Evolutionary conservation across 495 filamentous ascomycete genomes (phyloP), one percentile per base, ranked within the genome.

Genomic region (Hypomontagnella monticulosa): DNA sequence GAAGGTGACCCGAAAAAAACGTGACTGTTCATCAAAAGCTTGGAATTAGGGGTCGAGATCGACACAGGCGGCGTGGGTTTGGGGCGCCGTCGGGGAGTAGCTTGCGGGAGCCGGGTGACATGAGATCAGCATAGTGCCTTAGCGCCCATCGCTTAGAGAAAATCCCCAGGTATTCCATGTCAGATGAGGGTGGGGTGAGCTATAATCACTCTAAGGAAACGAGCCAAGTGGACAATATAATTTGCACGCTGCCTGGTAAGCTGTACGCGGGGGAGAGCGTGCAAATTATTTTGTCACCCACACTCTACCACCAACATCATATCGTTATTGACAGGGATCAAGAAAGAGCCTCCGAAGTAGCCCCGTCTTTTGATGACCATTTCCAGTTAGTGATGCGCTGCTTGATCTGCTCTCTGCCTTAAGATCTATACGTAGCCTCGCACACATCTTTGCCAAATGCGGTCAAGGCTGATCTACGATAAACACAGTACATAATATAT

Each of bases 111-210:
- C 61, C 56, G 60, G 52, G 68, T 71, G 66, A 68, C 64, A 56
- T 65, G 55, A 64, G 71, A 73, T 73, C 71, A 73, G 63, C 69
- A 33, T 61, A 57, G 66, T 63, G 57, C 67, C 63, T 69, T 74
- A 74, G 71, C 56, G 63, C 46, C 36, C 62, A 57, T 74, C 71
- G 71, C 71, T 74, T 74, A 70, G 49, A 51, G 50, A 52, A 41
- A 50, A 57, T 43, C 48, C 58, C 58, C 59, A 66, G 61, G 52
- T 66, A 52, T 61, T 66, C 57, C 57, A 70, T 66, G 67, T 65
- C 61, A 64, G 61, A 69, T 65, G 66, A 60, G 51, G 51, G 57
- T 64, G 57, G 60, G 61, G 50, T 65, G 66, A 61, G 57, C 40
- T 69, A 64, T 69, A 65, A 61, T 65, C 52, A 47, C 50, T 56